These are phyloP conservation scores for Neurospora tetraspora DNA, from an alignment of 495 filamentous ascomycete genomes.

Conservation along the genomic window DNA sequence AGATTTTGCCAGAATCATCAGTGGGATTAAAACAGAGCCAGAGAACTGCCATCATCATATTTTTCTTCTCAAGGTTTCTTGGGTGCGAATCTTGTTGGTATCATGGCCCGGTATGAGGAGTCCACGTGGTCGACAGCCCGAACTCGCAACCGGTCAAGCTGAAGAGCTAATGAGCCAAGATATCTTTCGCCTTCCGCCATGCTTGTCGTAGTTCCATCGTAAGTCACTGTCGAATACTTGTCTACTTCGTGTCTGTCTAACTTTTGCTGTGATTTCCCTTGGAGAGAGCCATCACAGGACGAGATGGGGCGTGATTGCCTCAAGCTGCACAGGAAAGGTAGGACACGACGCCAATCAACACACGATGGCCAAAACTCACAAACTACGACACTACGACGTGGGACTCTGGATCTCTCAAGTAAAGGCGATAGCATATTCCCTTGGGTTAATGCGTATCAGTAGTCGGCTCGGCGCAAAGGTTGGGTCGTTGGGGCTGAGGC, in stretches of 20 bases:
- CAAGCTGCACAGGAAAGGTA: neutral
- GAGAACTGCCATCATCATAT: neutral
- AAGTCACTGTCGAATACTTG: neutral
- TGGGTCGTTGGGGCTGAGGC: neutral
- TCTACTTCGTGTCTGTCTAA: neutral
- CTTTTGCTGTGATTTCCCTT: neutral
- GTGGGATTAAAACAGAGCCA: neutral
- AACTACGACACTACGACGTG: neutral
- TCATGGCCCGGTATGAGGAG: neutral
- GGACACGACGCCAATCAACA: neutral
- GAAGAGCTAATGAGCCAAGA: neutral
- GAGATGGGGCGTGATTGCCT: neutral
- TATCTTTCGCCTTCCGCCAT: neutral
- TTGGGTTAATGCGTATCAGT: neutral
- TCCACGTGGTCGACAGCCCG: neutral
- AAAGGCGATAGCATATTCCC: neutral
- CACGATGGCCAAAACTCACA: neutral
- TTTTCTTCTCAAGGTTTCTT: neutral
- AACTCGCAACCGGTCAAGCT: neutral
- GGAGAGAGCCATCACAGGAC: neutral
- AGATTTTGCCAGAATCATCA: neutral
- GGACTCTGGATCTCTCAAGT: neutral
- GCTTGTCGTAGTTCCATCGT: neutral
- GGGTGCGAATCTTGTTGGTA: neutral
- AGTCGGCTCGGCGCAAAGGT: neutral